phyloP scores from a whole-genome alignment of 495 filamentous ascomycete species.

The Achaetomiella virescens region DNA sequence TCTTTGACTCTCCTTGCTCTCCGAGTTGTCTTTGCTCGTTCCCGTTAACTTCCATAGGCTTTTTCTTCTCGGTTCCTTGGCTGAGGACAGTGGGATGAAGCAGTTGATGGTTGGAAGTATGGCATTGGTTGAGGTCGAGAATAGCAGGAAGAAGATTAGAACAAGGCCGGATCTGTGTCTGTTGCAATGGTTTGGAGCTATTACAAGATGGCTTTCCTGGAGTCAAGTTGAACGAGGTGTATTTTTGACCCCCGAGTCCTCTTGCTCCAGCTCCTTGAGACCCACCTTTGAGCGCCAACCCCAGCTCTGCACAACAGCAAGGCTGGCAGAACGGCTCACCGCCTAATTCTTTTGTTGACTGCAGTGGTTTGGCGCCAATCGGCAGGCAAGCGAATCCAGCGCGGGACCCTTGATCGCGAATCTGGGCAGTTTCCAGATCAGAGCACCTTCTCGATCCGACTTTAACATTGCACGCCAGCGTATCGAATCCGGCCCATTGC shows the following conservation, averaged over 20 bases:
- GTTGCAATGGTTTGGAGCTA: too few species aligned
- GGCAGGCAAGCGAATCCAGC: constrained; percentile 8
- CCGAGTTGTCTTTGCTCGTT: too few species aligned
- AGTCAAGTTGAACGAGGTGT: background rate
- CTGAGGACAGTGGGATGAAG: too few species aligned
- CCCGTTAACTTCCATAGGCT: too few species aligned
- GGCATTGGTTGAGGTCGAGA: too few species aligned
- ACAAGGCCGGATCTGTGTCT: too few species aligned
- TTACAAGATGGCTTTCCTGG: too few species aligned
- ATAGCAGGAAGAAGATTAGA: too few species aligned
- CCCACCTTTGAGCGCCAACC: background rate
- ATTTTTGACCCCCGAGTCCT: background rate
- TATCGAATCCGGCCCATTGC: background rate
- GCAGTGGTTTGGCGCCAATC: constrained; percentile 21
- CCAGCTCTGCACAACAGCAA: background rate
- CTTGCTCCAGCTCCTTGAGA: background rate
- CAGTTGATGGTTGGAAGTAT: too few species aligned
- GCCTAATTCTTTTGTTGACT: constrained; percentile 31
- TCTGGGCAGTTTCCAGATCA: constrained; percentile 2
- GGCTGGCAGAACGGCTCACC: constrained; percentile 28
- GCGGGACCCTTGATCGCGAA: constrained; percentile 21
- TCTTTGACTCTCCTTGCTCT: too few species aligned
- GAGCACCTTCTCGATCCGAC: background rate
- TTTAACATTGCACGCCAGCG: too few species aligned
- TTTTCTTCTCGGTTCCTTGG: too few species aligned